Percentiles rank a stretch among this genome's conserved stretches.
phyloP scores from a whole-genome alignment of 2,329 filamentous ascomycete species.

The Microascus cirrosus region DNA sequence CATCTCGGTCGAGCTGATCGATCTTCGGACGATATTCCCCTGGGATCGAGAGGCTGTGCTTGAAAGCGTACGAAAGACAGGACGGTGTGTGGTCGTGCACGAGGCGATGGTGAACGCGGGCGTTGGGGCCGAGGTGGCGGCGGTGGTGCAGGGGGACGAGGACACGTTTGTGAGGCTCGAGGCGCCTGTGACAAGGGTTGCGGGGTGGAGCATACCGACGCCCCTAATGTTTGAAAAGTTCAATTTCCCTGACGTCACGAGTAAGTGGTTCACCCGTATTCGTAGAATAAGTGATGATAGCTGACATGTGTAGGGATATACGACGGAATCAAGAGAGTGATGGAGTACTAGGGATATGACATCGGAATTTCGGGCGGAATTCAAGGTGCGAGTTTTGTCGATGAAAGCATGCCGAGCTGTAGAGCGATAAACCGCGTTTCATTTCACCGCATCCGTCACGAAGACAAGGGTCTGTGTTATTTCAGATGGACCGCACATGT shows the following conservation, averaged over 20 bases:
- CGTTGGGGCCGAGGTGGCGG: conserved; percentile 79
- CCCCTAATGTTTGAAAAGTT: conserved; percentile 71
- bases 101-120: conserved; percentile 88
- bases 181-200: conserved; percentile 73
- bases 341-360: conserved; percentile 44
- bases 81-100: conserved; percentile 77
- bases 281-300: not conserved
- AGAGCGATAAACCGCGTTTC: not conserved
- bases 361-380: not conserved
- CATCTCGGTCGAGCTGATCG: conserved; percentile 73
- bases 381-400: not conserved
- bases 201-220: conserved; percentile 82
- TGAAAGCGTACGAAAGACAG: conserved; percentile 77
- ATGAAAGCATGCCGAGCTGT: not conserved
- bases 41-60: conserved; percentile 81
- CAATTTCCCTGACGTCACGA: conserved; percentile 73
- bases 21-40: conserved; percentile 78
- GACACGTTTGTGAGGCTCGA: conserved; percentile 72
- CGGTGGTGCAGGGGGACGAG: conserved; percentile 69
- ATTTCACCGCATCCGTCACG: not conserved
- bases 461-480: not conserved
- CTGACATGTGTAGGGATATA: conserved; percentile 7
- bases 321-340: conserved; percentile 48
- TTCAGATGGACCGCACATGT: not conserved
- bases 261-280: conserved; percentile 44